Evolutionary conservation across 345 rosid species (phyloP).

Genomic region (Pseudoturritis turrita): DNA sequence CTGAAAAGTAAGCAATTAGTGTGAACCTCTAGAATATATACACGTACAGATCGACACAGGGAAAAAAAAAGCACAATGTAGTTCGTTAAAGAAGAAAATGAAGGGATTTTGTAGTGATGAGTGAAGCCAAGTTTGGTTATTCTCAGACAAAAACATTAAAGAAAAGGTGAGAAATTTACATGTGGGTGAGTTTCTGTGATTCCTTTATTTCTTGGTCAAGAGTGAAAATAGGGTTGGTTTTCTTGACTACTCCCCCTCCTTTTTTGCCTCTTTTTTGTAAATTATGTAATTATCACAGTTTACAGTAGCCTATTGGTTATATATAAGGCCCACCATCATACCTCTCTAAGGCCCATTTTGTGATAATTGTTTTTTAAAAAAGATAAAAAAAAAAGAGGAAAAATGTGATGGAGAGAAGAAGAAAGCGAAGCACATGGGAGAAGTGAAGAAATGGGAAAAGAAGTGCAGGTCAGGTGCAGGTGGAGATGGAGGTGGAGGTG

Average conservation of each 20-base stretch:
- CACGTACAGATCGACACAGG: background rate
- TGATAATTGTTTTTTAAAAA: background rate
- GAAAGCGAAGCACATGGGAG: constrained; percentile 29
- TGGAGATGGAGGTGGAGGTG: constrained; percentile 20
- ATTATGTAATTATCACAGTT: background rate
- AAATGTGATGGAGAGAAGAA: constrained; percentile 2
- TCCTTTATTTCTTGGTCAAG: constrained; percentile 36
- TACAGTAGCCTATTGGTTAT: background rate
- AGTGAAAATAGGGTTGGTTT: constrained; percentile 40
- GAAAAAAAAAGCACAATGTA: background rate
- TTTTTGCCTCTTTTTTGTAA: constrained; percentile 19
- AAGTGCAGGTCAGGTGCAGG: constrained; percentile 23
- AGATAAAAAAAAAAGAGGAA: background rate
- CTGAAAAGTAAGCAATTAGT: background rate
- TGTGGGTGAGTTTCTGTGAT: constrained; percentile 11
- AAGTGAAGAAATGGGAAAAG: constrained; percentile 23
- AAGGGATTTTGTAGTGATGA: constrained; percentile 18
- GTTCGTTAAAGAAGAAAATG: constrained; percentile 8
- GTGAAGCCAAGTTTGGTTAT: constrained; percentile 30
- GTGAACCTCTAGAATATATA: background rate
- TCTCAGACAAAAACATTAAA: background rate
- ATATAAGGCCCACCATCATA: background rate
- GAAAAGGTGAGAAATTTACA: constrained; percentile 6
- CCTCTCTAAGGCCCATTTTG: background rate
- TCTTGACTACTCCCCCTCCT: constrained; percentile 34